phyloP scores from a whole-genome alignment of 257 asterid genomes.

The Osmanthus fragrans region DNA sequence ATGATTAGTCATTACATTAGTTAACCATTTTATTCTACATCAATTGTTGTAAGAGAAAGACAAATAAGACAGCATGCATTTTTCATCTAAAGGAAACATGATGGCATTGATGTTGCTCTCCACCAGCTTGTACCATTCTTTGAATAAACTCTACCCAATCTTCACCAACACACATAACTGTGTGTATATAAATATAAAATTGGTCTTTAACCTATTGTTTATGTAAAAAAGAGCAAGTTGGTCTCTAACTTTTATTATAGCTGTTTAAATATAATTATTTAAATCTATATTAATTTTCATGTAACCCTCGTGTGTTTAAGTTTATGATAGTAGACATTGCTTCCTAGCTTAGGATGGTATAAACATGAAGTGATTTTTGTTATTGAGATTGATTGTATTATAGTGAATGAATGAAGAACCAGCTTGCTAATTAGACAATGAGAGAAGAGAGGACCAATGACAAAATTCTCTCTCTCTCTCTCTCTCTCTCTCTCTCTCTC shows the following conservation, averaged over 20 bases:
- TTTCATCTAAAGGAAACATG: slow-evolving; percentile 27
- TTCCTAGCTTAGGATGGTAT: background rate
- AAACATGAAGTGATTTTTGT: background rate
- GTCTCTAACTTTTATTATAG: background rate
- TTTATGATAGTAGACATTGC: background rate
- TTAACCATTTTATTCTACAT: background rate
- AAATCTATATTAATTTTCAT: background rate
- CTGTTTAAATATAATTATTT: no score
- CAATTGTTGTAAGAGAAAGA: background rate
- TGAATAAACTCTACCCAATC: slow-evolving; percentile 27
- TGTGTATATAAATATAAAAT: background rate
- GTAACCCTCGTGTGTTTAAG: no score
- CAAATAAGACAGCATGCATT: background rate
- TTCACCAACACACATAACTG: slow-evolving; percentile 22
- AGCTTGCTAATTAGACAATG: background rate
- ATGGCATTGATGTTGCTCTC: slow-evolving; percentile 40
- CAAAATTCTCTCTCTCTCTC: background rate
- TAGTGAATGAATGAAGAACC: background rate
- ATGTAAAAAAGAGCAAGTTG: background rate
- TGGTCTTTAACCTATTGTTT: background rate
- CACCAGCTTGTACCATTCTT: slow-evolving; percentile 38
- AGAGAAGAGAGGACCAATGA: background rate
- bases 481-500: background rate
- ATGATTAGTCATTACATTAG: background rate
- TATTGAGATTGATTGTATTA: background rate